Conservation (phyloP, 2,329 filamentous ascomycete genomes). For the Aspergillus persii region DNA sequence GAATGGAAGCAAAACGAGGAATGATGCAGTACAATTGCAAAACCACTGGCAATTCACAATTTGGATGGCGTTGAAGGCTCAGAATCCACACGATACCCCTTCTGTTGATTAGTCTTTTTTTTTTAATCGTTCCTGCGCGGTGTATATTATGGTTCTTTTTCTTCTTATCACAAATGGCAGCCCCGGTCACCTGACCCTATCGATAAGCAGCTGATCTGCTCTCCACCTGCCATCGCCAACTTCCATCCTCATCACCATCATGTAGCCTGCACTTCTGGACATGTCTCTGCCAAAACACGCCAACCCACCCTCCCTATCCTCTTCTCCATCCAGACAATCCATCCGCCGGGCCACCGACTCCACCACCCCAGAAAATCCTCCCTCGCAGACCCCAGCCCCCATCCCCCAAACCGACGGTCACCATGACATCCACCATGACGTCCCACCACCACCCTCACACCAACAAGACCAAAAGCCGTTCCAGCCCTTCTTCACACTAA, state of each 20-base stretch:
- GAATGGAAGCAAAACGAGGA: slow-evolving; percentile 51
- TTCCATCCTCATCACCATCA: slow-evolving; percentile 17
- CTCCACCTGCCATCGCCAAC: neutral
- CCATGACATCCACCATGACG: slow-evolving; percentile 19
- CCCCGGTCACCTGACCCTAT: slow-evolving; percentile 19
- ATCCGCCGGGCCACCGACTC: slow-evolving; percentile 14
- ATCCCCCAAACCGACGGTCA: slow-evolving; percentile 13
- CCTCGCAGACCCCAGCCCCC: neutral
- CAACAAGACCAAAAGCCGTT: slow-evolving; percentile 51
- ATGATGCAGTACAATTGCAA: neutral
- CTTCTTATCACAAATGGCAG: slow-evolving; percentile 1
- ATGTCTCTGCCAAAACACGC: slow-evolving; percentile 37
- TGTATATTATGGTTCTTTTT: neutral
- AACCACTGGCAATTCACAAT: neutral
- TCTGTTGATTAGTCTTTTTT: neutral
- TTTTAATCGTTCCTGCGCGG: slow-evolving; percentile 4
- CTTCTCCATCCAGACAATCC: slow-evolving; percentile 30
- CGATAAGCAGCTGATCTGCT: slow-evolving; percentile 28
- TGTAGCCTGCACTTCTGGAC: slow-evolving; percentile 29
- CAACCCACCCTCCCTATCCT: slow-evolving; percentile 22
- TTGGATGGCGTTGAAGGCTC: slow-evolving; percentile 7
- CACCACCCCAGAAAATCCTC: slow-evolving; percentile 4
- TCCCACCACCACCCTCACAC: slow-evolving; percentile 3
- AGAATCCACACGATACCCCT: slow-evolving; percentile 19
- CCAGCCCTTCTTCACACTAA: slow-evolving; percentile 78